Evolutionary conservation across 352 stramenopile genomes (phyloP).

Genomic region (Phytophthora capsici): DNA sequence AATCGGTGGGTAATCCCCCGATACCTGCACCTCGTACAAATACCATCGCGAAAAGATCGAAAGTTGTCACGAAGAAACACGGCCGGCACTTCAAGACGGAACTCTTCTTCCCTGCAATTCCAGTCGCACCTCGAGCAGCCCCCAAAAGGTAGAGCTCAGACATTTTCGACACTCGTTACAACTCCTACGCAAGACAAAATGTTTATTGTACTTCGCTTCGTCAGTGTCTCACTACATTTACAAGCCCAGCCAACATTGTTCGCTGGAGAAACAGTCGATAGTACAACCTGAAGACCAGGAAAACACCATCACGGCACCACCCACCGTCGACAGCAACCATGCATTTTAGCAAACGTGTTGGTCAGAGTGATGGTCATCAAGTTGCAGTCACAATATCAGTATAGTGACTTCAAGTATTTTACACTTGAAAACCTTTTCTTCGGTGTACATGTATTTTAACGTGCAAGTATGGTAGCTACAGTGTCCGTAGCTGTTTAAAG

Average conservation of each 20-base stretch:
- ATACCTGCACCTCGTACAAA: slow-evolving; percentile 2
- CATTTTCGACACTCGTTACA: not conserved
- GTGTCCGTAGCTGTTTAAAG: slow-evolving; percentile 31
- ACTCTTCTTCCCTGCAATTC: slow-evolving; percentile 37
- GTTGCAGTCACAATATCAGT: too few species aligned
- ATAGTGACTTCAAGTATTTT: too few species aligned
- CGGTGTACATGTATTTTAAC: too few species aligned
- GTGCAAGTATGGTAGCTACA: too few species aligned
- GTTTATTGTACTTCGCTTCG: slow-evolving; percentile 4
- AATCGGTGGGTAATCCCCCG: slow-evolving; percentile 11
- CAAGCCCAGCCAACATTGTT: slow-evolving; percentile 47
- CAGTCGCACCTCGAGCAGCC: slow-evolving; percentile 6
- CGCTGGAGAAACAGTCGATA: slow-evolving; percentile 52
- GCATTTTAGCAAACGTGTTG: too few species aligned
- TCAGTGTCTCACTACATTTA: slow-evolving; percentile 10
- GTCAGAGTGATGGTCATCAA: too few species aligned
- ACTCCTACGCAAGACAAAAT: not conserved
- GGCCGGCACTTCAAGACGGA: slow-evolving; percentile 44
- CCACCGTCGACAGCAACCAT: too few species aligned
- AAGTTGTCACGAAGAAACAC: slow-evolving; percentile 35
- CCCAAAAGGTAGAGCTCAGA: slow-evolving; percentile 10
- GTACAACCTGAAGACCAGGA: slow-evolving; percentile 63
- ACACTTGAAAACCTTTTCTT: too few species aligned
- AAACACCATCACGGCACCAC: slow-evolving; percentile 53
- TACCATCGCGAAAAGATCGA: slow-evolving; percentile 9